Conservation (phyloP, 495 filamentous ascomycete species). For the Trichoderma reesei region DNA sequence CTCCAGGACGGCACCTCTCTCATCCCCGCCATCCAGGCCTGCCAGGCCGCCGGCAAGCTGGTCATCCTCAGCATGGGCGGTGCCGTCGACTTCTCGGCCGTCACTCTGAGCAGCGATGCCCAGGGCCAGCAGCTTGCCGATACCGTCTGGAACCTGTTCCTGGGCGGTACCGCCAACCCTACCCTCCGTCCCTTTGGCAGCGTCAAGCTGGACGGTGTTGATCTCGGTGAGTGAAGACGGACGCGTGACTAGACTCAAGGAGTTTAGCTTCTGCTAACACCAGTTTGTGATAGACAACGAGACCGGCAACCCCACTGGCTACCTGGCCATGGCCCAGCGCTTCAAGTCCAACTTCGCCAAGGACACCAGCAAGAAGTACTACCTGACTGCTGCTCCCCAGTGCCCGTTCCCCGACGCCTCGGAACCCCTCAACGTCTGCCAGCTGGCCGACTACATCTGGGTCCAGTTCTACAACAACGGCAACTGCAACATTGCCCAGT, state of each 20-base stretch:
- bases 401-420: conserved; percentile 43
- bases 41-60: conserved; percentile 40
- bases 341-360: conserved; percentile 39
- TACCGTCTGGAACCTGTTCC: conserved; percentile 46
- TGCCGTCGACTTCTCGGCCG: conserved; percentile 22
- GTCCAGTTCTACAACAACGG: conserved; percentile 19
- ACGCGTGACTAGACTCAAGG: neutral
- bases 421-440: conserved; percentile 26
- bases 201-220: conserved; percentile 48
- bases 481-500: conserved; percentile 11
- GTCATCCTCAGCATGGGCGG: conserved; percentile 44
- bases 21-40: conserved; percentile 35
- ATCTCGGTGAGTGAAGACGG: conserved; percentile 34
- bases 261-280: neutral
- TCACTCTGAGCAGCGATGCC: conserved; percentile 28
- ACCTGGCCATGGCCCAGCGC: conserved; percentile 30
- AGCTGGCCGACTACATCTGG: conserved; percentile 18
- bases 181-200: conserved; percentile 39
- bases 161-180: conserved; percentile 26
- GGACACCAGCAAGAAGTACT: conserved; percentile 34
- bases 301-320: conserved; percentile 13
- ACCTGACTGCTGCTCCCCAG: conserved; percentile 46
- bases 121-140: conserved; percentile 38
- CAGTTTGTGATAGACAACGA: conserved; percentile 3
- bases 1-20: conserved; percentile 18